These are phyloP conservation scores for Talaromyces sp. DNA, from an alignment of 2,329 filamentous ascomycete genomes.

Conservation along the genomic window DNA sequence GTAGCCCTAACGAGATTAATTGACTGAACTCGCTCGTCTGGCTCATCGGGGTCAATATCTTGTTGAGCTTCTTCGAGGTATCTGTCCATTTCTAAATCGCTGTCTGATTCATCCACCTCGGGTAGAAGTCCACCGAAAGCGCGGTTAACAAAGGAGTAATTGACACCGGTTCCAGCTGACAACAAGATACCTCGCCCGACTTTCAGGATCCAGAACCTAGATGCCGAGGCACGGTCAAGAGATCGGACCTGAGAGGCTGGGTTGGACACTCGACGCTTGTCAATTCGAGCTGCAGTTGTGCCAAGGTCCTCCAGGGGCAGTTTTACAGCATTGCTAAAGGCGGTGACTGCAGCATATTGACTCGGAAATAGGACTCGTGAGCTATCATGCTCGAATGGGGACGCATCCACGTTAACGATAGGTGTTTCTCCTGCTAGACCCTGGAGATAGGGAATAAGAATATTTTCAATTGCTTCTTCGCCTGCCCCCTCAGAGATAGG, in stretches of 20 bases:
- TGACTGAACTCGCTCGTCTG: conserved; percentile 47
- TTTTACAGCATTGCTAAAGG: conserved; percentile 58
- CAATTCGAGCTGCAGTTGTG: conserved; percentile 36
- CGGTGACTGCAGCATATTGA: conserved; percentile 59
- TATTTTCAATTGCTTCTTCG: conserved; percentile 57
- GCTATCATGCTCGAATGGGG: conserved; percentile 60
- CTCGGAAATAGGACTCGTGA: conserved; percentile 55
- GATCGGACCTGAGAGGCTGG: conserved; percentile 30
- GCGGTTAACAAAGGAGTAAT: conserved; percentile 60
- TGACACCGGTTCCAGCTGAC: conserved; percentile 58
- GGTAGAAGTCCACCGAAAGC: conserved; percentile 58
- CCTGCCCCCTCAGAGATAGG: conserved; percentile 56
- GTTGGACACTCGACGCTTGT: conserved; percentile 22
- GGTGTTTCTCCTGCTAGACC: conserved; percentile 53
- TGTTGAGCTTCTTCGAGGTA: conserved; percentile 50
- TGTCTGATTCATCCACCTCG: conserved; percentile 30
- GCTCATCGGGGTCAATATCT: conserved; percentile 51
- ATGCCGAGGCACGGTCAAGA: conserved; percentile 37
- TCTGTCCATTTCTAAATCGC: conserved; percentile 31
- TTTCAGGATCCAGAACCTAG: conserved; percentile 61
- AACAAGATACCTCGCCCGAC: conserved; percentile 63
- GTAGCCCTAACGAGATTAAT: conserved; percentile 32
- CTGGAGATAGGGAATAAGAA: conserved; percentile 63
- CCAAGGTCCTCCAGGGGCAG: conserved; percentile 57
- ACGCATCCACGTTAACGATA: conserved; percentile 60